Evolutionary conservation across 371 early-diverging fungal species (phyloP).

Genomic region (Phascolomyces articulosus): DNA sequence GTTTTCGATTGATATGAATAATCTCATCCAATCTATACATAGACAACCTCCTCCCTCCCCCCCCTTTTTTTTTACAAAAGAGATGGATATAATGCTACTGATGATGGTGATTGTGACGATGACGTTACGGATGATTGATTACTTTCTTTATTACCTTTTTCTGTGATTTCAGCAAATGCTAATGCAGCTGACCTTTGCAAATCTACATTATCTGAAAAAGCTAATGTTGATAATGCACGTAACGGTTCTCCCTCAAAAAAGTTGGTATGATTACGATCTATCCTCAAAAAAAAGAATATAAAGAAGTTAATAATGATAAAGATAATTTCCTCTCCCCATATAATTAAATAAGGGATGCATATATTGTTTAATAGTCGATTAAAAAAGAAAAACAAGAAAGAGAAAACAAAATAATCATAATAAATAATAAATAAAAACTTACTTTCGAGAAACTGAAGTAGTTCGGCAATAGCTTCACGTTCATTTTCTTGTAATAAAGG

Average conservation of each 20-base stretch:
- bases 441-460: conserved; percentile 85
- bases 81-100: too few relatives aligned
- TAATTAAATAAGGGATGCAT: conserved; percentile 4
- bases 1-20: too few relatives aligned
- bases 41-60: too few relatives aligned
- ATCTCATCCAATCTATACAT: too few relatives aligned
- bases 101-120: too few relatives aligned
- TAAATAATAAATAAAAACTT: conserved; percentile 38
- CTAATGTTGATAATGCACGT: conserved; percentile 79
- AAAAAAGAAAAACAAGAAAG: too few relatives aligned
- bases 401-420: too few relatives aligned
- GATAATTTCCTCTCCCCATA: background rate
- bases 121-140: too few relatives aligned
- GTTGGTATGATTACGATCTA: conserved; percentile 78
- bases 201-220: conserved; percentile 86
- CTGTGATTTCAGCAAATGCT: conserved; percentile 93
- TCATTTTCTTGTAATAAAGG: conserved; percentile 85
- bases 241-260: conserved; percentile 90
- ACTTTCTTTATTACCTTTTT: conserved; percentile 56
- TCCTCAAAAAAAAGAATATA: conserved; percentile 2
- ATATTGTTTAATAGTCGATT: conserved; percentile 1
- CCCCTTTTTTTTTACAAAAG: background rate
- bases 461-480: conserved; percentile 82
- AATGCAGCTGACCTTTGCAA: conserved; percentile 88
- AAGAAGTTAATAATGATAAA: background rate